phyloP scores from a whole-genome alignment of 257 asterid genomes.

The Oldenlandia corymbosa region DNA sequence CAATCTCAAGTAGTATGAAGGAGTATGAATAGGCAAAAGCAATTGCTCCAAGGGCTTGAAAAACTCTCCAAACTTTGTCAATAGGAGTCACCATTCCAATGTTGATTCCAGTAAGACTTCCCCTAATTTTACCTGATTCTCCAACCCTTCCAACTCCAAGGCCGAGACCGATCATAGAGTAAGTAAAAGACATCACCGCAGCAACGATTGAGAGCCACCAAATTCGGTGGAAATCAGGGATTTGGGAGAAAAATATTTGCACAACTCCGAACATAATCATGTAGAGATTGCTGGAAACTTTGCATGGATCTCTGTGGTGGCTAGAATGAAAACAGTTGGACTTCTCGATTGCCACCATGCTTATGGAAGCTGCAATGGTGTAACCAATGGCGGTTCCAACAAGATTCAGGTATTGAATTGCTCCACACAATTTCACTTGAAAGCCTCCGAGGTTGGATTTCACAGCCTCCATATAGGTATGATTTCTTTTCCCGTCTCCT shows the following conservation, averaged over 20 bases:
- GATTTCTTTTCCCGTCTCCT: no score
- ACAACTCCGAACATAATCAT: constrained; percentile 63
- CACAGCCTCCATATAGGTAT: no score
- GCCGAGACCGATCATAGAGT: constrained; percentile 9
- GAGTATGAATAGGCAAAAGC: constrained; percentile 54
- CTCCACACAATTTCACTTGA: neutral
- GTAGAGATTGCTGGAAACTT: constrained; percentile 53
- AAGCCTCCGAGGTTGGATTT: neutral
- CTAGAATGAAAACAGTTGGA: no score
- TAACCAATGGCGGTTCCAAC: neutral
- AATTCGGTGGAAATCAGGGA: constrained; percentile 70
- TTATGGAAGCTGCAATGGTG: neutral
- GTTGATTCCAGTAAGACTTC: no score
- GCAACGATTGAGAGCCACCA: constrained; percentile 77
- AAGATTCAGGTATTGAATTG: neutral
- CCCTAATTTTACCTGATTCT: constrained; percentile 14
- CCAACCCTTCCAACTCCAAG: neutral
- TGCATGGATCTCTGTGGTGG: no score
- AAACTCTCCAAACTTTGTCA: constrained; percentile 24
- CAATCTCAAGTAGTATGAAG: constrained; percentile 44
- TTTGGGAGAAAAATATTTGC: constrained; percentile 53
- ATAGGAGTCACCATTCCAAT: constrained; percentile 15
- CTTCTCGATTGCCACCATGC: neutral
- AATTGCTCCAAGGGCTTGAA: constrained; percentile 50
- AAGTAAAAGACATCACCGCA: constrained; percentile 42